Base-by-base conservation (phyloP, 1,284 basidiomycete genomes). In the Lentinula novae-zelandiae region DNA sequence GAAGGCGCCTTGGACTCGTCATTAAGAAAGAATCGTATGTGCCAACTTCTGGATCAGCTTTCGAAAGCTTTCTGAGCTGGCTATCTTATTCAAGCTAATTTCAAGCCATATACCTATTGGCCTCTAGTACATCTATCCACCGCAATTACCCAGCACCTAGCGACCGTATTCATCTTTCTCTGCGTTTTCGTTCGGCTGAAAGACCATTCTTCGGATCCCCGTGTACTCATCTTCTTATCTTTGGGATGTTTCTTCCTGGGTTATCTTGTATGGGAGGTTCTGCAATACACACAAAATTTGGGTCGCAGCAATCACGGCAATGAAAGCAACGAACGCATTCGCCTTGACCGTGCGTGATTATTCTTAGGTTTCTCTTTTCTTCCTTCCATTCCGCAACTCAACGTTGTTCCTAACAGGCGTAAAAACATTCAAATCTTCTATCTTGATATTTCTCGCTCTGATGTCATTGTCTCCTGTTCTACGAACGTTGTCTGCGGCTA, bases 401-500 rank as follows among this genome's bases (percentile, higher is more conserved):
- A 5, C 5, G 13, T 48, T 53, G 33, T 17, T 27, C 7, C 53
- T 62, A 58, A 60, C n/a, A 90, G 89, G 83, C 64, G 78, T 88
- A 48, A 89, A 89, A 70, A 76, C 81, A 1, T 70, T 88, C 65
- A 90, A 88, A 72, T 90, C 83, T 2, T 87, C 93, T 6, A 82
- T 96, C 51, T 81, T 98, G 56, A 90, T 96, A 60, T 92, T 95
- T 67, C 82, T 98, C 5, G 85, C 93, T 2, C 81, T 99, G 60
- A 85, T 96, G 74, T 89, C 95, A 5, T 81, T 98, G 49, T 90
- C 95, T 0, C 97, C 97, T 1, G 91, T 98, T 4, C 77, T 99
- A 60, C 85, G 91, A 65, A 98, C 96, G 1, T 76, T 99, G 66
- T 97, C 95, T 10, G 92, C 93, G 46, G 93, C 96, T 7, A 98